Base-by-base conservation (phyloP, 352 stramenopile genomes). In the Phytophthora cajani region DNA sequence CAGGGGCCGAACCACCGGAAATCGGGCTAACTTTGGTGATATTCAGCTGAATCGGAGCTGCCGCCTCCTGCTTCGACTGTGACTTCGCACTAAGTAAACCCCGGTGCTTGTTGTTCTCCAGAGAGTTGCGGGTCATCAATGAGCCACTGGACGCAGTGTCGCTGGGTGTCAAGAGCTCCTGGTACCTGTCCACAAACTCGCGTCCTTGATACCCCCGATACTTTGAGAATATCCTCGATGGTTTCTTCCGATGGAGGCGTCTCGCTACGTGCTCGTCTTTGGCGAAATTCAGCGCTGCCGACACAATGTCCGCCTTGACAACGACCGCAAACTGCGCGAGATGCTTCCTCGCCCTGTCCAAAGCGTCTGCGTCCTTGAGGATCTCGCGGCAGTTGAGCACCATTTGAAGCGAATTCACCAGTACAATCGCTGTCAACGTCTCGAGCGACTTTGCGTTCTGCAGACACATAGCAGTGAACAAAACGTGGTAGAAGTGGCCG, bases 391-490 rank as follows among this genome's bases (percentile, higher is more conserved):
- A 77, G 16, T 72, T 64, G 5, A 67, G 5, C 14, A 67, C 0
- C 56, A 65, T 59, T 3, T 76, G 66, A 6, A 66, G 9, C 0
- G 58, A 47, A n/a, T 77, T 71, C 23, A 78, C 67, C 2, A 53
- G 21, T 6, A 77, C 17, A 16, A 87, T 33, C 21, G 77, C 49
- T 3, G 40, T 36, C 16, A 87, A 54, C 8, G 67, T 78, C 8
- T 67, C 53, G 9, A 62, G 19, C 7, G 74, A 81, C 52, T 82
- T 80, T 49, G 76, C 56, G 19, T 72, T 81, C 40, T 87, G 76
- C 3, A 87, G 51, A 52, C 68, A 84, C 53, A 67, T 72, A 3
- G 58, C 70, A 0, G 69, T 74, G 40, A 87, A 87, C 3, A 84
- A 61, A 6, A 75, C 57, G 56, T 84, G 76, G 51, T 82, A 81